These are phyloP conservation scores for Wallacemonas sp. DNA, from an alignment of 208 protist species.

Conservation along the genomic window DNA sequence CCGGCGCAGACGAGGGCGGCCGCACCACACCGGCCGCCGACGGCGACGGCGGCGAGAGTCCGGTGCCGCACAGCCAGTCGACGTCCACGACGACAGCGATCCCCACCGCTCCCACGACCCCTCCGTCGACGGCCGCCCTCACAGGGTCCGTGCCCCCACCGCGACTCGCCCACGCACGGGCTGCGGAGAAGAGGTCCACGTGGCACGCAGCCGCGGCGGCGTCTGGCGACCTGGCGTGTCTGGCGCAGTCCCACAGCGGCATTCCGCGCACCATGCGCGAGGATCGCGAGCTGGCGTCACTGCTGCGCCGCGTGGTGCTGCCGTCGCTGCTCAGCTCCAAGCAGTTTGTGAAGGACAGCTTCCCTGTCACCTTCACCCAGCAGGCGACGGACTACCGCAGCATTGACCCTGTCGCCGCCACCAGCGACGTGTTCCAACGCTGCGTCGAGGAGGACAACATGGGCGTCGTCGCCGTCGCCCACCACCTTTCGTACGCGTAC, in stretches of 20 bases:
- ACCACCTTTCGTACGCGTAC: slow-evolving; percentile 45
- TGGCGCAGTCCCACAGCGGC: slow-evolving; percentile 23
- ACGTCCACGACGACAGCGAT: neutral
- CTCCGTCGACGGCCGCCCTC: too few relatives aligned
- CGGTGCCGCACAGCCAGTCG: neutral
- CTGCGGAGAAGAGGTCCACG: neutral
- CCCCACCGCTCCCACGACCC: too few relatives aligned
- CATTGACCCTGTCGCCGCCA: slow-evolving; percentile 56
- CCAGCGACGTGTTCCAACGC: slow-evolving; percentile 62
- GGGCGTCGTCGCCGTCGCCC: slow-evolving; percentile 55
- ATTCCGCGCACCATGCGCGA: slow-evolving; percentile 8
- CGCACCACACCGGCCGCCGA: neutral
- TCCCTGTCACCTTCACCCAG: slow-evolving; percentile 77
- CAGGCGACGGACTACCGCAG: slow-evolving; percentile 52
- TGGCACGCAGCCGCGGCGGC: neutral
- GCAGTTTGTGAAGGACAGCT: slow-evolving; percentile 47
- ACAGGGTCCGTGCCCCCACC: too few relatives aligned
- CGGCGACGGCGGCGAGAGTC: slow-evolving; percentile 1
- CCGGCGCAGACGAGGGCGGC: neutral
- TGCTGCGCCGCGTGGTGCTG: slow-evolving; percentile 54
- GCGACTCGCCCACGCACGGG: too few relatives aligned
- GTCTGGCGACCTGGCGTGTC: neutral
- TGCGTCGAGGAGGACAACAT: slow-evolving; percentile 80
- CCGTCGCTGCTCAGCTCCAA: slow-evolving; percentile 64
- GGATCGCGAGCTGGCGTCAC: slow-evolving; percentile 35